Evolutionary conservation across 768 basidiomycete genomes (phyloP).

Genomic region (Erythrobasidium yunnanense): DNA sequence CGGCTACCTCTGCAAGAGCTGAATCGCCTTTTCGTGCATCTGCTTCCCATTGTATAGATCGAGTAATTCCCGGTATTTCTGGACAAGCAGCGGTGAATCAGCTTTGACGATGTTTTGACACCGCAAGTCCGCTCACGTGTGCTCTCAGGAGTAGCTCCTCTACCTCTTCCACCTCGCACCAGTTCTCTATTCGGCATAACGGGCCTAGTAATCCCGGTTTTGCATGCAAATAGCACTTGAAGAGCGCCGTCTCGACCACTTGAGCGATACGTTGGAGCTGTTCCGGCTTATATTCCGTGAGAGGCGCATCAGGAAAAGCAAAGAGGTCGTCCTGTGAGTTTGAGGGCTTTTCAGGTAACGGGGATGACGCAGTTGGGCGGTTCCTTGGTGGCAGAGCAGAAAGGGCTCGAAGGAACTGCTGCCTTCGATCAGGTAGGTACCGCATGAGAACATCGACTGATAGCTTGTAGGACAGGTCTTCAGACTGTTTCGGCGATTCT

Average conservation of each 20-base stretch:
- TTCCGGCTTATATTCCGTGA: slow-evolving; percentile 63
- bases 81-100: background rate
- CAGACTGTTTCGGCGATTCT: slow-evolving; percentile 9
- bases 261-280: slow-evolving; percentile 81
- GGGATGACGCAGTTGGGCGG: slow-evolving; percentile 57
- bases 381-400: slow-evolving; percentile 59
- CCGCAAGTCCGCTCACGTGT: slow-evolving; percentile 51
- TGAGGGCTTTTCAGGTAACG: slow-evolving; percentile 58
- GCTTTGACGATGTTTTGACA: no score
- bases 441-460: slow-evolving; percentile 79
- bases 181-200: slow-evolving; percentile 80
- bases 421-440: slow-evolving; percentile 79
- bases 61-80: slow-evolving; percentile 87
- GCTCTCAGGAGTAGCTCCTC: slow-evolving; percentile 72
- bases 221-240: slow-evolving; percentile 79
- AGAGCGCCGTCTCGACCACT: slow-evolving; percentile 86
- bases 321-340: slow-evolving; percentile 55
- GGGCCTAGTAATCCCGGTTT: slow-evolving; percentile 69
- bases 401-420: slow-evolving; percentile 69
- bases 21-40: slow-evolving; percentile 82
- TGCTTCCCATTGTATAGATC: slow-evolving; percentile 87
- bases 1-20: slow-evolving; percentile 74
- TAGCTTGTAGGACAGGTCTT: slow-evolving; percentile 48
- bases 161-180: slow-evolving; percentile 92
- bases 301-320: slow-evolving; percentile 61